Evolutionary conservation across 148 eudicot species (phyloP).

Genomic region (Nyssa sinensis): DNA sequence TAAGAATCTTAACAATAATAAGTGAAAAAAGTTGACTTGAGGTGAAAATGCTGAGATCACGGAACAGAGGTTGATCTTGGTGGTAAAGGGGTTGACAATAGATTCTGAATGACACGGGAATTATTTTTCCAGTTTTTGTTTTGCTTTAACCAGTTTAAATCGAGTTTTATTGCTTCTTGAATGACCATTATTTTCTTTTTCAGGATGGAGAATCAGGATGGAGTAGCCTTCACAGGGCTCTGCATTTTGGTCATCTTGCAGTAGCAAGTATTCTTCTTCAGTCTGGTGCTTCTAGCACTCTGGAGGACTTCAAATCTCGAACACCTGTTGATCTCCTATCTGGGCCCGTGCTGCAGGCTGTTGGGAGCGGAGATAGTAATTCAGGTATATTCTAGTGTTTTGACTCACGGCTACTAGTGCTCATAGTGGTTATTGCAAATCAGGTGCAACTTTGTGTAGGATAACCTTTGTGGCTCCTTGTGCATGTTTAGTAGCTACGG

Average conservation of each 20-base stretch:
- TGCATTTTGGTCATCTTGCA: slow-evolving; percentile 93
- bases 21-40: not conserved
- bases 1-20: no score
- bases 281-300: slow-evolving; percentile 67
- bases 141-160: not conserved
- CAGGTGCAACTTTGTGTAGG: not conserved
- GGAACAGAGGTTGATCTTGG: not conserved
- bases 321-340: slow-evolving; percentile 91
- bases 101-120: not conserved
- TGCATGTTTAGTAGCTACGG: slow-evolving; percentile 59
- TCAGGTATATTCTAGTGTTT: slow-evolving; percentile 47
- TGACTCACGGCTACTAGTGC: not conserved
- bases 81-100: not conserved
- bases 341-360: slow-evolving; percentile 72
- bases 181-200: slow-evolving; percentile 14
- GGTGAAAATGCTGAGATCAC: not conserved
- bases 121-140: not conserved
- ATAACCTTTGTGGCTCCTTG: not conserved
- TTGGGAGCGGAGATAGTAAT: slow-evolving; percentile 41
- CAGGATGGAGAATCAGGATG: slow-evolving; percentile 99
- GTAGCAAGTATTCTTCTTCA: slow-evolving; percentile 86
- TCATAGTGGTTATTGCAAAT: not conserved
- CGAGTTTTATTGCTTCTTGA: not conserved
- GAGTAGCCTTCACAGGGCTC: slow-evolving; percentile 97
- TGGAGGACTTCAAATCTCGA: slow-evolving; percentile 87